Evolutionary conservation across 2,329 filamentous ascomycete genomes (phyloP).

Genomic region (Hortaea werneckii): DNA sequence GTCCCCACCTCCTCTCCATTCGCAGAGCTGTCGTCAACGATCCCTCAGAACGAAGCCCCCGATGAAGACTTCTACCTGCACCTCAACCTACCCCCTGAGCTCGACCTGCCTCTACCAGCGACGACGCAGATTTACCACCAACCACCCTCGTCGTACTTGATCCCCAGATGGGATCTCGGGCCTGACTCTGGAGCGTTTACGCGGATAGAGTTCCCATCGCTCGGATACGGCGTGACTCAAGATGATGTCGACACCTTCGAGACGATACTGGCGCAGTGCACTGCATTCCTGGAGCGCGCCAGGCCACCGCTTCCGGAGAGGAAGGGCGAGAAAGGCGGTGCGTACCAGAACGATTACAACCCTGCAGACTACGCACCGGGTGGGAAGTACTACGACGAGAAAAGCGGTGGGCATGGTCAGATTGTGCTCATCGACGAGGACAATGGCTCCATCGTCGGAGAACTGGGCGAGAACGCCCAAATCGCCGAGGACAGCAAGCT

Average conservation of each 20-base stretch:
- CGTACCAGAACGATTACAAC: constrained; percentile 51
- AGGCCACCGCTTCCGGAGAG: constrained; percentile 43
- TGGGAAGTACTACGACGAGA: constrained; percentile 46
- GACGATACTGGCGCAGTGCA: constrained; percentile 95
- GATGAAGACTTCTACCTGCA: constrained; percentile 96
- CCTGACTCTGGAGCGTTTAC: constrained; percentile 85
- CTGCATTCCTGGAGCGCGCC: constrained; percentile 81
- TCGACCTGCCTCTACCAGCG: constrained; percentile 84
- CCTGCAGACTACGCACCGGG: constrained; percentile 71
- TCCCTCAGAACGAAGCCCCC: constrained; percentile 45
- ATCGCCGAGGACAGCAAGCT: constrained; percentile 68
- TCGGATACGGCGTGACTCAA: constrained; percentile 66
- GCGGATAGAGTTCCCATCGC: constrained; percentile 72
- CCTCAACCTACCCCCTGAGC: constrained; percentile 84
- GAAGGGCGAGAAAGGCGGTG: constrained; percentile 22
- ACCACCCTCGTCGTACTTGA: constrained; percentile 82
- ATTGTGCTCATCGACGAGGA: constrained; percentile 94
- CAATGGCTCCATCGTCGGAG: constrained; percentile 88
- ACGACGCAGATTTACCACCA: constrained; percentile 98
- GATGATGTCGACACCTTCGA: constrained; percentile 95
- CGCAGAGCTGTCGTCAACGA: constrained; percentile 44
- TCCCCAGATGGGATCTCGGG: constrained; percentile 88
- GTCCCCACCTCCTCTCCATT: constrained; percentile 77
- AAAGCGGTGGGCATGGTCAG: constrained; percentile 46
- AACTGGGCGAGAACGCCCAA: constrained; percentile 72